Base-by-base conservation (phyloP, 176 grass and related monocot genomes). In the Oryza glaberrima region DNA sequence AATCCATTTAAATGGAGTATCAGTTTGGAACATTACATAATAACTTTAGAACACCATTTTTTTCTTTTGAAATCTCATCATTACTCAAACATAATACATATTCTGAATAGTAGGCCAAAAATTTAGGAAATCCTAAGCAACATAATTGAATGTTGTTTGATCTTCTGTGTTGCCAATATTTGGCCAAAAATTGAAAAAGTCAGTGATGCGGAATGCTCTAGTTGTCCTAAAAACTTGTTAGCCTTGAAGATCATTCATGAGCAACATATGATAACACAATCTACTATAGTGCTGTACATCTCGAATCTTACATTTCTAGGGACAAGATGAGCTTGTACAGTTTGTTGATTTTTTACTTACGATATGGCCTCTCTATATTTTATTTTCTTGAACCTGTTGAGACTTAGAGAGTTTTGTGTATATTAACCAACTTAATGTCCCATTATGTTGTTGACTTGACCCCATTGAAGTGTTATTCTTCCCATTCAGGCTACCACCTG, bases 391-490 rank as follows among this genome's bases (percentile, higher is more conserved):
- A 9, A 23, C 22, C 7, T 48, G 71, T 48, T 73, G 44, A 47
- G 35, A 36, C 35, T 36, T 36, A 36, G 35, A 36, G 71, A 48
- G 44, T 25, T 25, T 48, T 73, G 35, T 36, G 4, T 36, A 40
- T 48, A 58, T 35, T 52, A 20, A 9, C 26, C 70, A 52, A 58
- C 49, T 67, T 23, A 75, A 75, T 10, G 16, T 58, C 12, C 9
- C 3, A 11, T 35, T 16, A 36, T 36, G 54, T 46, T 60, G 4
- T 68, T 56, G 20, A 52, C 14, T 67, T 56, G 20, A 52, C 14
- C 67, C 63, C 36, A 30, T 67, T 68, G 26, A 30, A 28, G 64
- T 51, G 8, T 73, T 86, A 44, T 32, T 73, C 46, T 56, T 67
- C 67, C 6, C 20, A 28, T 32, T 17, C 10, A 15, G 60, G 6